Evolutionary conservation across 164 flowering plant genomes (phyloP).

Genomic region (Akebia trifoliata): DNA sequence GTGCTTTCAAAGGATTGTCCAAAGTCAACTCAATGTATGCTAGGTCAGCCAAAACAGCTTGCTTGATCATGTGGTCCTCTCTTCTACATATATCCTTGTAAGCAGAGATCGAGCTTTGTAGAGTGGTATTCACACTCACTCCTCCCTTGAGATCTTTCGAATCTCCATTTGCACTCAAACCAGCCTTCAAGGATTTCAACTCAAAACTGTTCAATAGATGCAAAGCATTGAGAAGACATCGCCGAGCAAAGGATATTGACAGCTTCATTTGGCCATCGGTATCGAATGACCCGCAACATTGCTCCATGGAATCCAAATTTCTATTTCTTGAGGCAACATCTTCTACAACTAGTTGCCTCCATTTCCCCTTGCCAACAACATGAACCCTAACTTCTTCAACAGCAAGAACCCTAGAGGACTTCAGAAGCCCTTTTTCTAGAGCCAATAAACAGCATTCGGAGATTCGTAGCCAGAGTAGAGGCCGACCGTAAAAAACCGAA

Average conservation of each 20-base stretch:
- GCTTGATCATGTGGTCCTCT: conserved; percentile 61
- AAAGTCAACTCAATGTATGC: conserved; percentile 76
- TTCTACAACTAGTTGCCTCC: conserved; percentile 72
- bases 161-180: conserved; percentile 60
- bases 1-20: conserved; percentile 74
- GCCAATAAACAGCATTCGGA: conserved; percentile 94
- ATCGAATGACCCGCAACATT: conserved; percentile 17
- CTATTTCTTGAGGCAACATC: conserved; percentile 35
- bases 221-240: conserved; percentile 64
- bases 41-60: conserved; percentile 72
- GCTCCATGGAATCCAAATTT: conserved; percentile 27
- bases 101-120: conserved; percentile 47
- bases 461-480: conserved; percentile 84
- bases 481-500: conserved; percentile 52
- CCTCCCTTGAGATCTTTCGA: conserved; percentile 61
- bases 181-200: conserved; percentile 19
- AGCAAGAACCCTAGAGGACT: conserved; percentile 20
- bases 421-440: conserved; percentile 56
- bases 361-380: conserved; percentile 79
- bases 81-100: conserved; percentile 50
- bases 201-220: conserved; percentile 21
- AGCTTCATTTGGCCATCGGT: conserved; percentile 42
- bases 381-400: conserved; percentile 40
- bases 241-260: conserved; percentile 68
- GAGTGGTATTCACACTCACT: conserved; percentile 29